Evolutionary conservation across 495 filamentous ascomycete genomes (phyloP).

Genomic region (Penicillium verhagenii): DNA sequence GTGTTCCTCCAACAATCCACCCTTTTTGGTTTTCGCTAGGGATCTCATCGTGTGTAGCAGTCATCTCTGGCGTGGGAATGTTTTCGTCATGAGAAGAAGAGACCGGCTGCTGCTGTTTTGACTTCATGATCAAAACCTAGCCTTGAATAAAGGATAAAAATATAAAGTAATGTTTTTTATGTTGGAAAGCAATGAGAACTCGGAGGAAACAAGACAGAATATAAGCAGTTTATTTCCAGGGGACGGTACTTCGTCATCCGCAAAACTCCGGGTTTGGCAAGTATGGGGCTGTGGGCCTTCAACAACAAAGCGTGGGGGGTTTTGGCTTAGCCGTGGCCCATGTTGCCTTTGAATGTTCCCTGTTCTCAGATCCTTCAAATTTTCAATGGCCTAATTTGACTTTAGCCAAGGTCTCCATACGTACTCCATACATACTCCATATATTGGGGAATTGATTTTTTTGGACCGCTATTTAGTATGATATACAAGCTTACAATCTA

Average conservation of each 20-base stretch:
- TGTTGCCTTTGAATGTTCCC: constrained; percentile 7
- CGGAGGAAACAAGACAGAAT: background rate
- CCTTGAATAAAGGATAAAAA: constrained; percentile 3
- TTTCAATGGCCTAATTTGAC: constrained; percentile 6
- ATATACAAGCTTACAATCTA: background rate
- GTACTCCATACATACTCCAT: no score
- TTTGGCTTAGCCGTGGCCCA: constrained; percentile 1
- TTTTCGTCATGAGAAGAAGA: constrained; percentile 30
- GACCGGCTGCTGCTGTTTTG: constrained; percentile 23
- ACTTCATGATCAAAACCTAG: constrained; percentile 13
- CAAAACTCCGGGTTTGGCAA: constrained; percentile 14
- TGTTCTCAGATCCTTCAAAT: background rate
- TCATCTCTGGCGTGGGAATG: constrained; percentile 11
- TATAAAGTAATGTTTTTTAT: background rate
- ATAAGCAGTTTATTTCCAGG: constrained; percentile 5
- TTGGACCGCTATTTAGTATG: background rate
- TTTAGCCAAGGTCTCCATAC: constrained; percentile 9
- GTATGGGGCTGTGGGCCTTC: constrained; percentile 5
- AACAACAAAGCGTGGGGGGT: constrained; percentile 10
- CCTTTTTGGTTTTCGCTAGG: constrained; percentile 15
- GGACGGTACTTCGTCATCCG: constrained; percentile 18
- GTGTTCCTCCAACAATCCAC: constrained; percentile 38
- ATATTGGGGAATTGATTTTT: background rate
- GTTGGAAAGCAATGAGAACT: background rate
- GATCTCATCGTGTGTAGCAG: constrained; percentile 1